These are phyloP conservation scores for Tolypocladium tropicale DNA, from an alignment of 2,329 filamentous ascomycete genomes.

Conservation along the genomic window DNA sequence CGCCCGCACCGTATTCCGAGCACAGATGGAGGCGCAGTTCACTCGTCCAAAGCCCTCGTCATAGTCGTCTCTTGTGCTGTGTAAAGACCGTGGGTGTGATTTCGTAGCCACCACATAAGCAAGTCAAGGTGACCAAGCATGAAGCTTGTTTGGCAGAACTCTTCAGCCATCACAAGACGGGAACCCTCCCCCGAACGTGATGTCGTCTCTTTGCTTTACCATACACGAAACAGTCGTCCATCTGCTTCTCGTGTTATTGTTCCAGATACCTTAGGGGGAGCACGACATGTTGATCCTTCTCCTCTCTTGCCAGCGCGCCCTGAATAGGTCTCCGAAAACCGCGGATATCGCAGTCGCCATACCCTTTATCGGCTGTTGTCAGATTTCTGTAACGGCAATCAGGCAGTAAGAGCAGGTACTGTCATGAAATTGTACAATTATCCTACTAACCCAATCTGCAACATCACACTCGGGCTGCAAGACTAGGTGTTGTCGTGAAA, in stretches of 20 bases:
- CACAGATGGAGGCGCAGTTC: too few relatives aligned
- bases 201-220: background rate
- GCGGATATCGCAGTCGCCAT: background rate
- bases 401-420: too few relatives aligned
- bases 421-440: too few relatives aligned
- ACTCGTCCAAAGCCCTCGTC: background rate
- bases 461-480: too few relatives aligned
- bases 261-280: background rate
- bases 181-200: too few relatives aligned
- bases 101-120: too few relatives aligned
- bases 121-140: too few relatives aligned
- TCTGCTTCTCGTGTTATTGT: too few relatives aligned
- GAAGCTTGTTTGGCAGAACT: too few relatives aligned
- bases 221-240: background rate
- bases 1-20: background rate
- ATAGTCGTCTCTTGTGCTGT: background rate
- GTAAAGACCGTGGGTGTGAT: too few relatives aligned
- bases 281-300: background rate
- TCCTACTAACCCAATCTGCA: too few relatives aligned
- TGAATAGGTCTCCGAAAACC: background rate
- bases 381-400: background rate
- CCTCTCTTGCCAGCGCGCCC: background rate
- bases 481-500: background rate
- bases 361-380: background rate
- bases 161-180: too few relatives aligned